Base-by-base conservation (phyloP, 768 basidiomycete species). In the Russula abietina region DNA sequence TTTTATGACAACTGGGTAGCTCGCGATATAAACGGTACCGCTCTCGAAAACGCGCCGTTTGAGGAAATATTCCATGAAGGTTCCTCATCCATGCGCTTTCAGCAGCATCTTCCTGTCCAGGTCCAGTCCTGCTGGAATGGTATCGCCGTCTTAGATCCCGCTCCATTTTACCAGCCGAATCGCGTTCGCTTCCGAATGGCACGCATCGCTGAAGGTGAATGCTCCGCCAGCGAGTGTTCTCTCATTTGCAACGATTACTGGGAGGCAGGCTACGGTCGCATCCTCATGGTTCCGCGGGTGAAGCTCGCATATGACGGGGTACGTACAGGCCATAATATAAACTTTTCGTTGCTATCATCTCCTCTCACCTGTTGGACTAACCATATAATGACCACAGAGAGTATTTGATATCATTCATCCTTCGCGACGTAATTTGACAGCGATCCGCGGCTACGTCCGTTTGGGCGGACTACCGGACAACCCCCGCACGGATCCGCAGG, bases 1-100 rank as follows among this genome's bases (percentile, higher is more conserved):
- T 98, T 98, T 74, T 98, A 98, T 77, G 92, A 93, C 72, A 96
- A 94, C 73, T 98, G 96, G 96, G 96, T 99, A 24, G 94, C 96
- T 1, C 83, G 96, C 45, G 96, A 99, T 73, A 92, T 99, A 79
- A 99, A 99, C 75, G 96, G 96, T 26, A 98, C 96, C 0, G 96
- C 96, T 0, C 81, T 99, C 57, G 96, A 99, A 75, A 99, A 99
- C 72, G 94, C 94, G 0, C 96, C 96, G 0, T 99, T 99, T 68
- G 96, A 98, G 73, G 74, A 80, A 62, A 87, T 99, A 65, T 97
- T 99, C 81, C 94, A 93, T 71, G 87, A 98, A 70, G 72, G 80
- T 6, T 75, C 84, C 28, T 90, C 89, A 2, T 82, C 85, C 14
- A 78, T 83, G 49, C 84, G 93, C 33, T 99, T 95, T 83, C 91